These are phyloP conservation scores for Bocquillonia castaneifolia DNA, from an alignment of 441 rosid genomes.

Conservation along the genomic window DNA sequence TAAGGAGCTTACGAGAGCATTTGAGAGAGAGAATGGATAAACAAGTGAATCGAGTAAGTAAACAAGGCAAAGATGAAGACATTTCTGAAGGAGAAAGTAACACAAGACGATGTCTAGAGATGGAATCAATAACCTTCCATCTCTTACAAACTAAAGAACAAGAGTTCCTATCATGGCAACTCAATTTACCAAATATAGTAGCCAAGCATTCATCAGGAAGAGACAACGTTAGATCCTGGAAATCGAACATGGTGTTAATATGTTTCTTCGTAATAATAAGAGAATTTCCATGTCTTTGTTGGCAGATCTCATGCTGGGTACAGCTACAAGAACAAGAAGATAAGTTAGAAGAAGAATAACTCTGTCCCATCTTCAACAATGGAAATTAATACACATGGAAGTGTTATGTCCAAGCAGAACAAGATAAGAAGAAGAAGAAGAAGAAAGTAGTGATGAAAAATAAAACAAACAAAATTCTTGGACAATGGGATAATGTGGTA, in stretches of 20 bases:
- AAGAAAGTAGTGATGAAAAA: not conserved
- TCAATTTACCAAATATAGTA: conserved; percentile 23
- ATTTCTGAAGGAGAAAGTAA: conserved; percentile 31
- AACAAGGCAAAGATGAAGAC: conserved; percentile 26
- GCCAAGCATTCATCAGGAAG: conserved; percentile 44
- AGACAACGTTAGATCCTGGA: conserved; percentile 24
- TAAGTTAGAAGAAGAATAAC: conserved; percentile 7
- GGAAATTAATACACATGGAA: not conserved
- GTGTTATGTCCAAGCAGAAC: not conserved
- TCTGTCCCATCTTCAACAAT: conserved; percentile 11
- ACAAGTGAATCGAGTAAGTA: conserved; percentile 36
- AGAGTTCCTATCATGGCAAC: conserved; percentile 29
- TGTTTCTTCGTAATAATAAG: not conserved
- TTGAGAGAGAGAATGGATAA: conserved; percentile 35
- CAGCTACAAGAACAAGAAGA: conserved; percentile 6
- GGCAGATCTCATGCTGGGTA: not conserved
- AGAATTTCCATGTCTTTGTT: not conserved
- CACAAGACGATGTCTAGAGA: conserved; percentile 32
- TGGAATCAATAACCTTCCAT: conserved; percentile 38
- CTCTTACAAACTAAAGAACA: conserved; percentile 39
- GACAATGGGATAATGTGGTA: not conserved
- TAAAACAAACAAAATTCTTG: not conserved
- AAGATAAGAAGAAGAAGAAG: not conserved
- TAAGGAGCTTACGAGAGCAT: conserved; percentile 38
- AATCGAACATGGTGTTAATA: too few species aligned